Conservation (phyloP, 2,329 filamentous ascomycete species). For the Fusarium illudens region DNA sequence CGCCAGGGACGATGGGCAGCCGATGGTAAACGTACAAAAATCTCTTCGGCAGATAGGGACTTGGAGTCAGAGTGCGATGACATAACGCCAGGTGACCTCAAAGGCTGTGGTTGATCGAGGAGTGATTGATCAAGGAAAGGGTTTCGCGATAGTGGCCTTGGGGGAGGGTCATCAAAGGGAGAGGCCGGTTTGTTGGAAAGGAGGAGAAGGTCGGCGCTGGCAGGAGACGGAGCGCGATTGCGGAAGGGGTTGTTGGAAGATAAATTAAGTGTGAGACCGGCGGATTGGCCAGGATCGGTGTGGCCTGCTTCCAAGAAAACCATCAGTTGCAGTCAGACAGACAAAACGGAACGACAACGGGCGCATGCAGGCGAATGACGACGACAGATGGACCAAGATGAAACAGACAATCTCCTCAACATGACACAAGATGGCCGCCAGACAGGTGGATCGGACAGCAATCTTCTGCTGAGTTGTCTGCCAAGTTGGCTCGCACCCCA, state of each 20-base stretch:
- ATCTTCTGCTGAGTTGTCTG: slow-evolving; percentile 35
- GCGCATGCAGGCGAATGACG: slow-evolving; percentile 44
- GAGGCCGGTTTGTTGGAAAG: slow-evolving; percentile 56
- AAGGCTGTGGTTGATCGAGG: slow-evolving; percentile 43
- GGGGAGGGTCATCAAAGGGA: slow-evolving; percentile 67
- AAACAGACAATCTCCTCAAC: slow-evolving; percentile 46
- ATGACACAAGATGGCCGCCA: slow-evolving; percentile 44
- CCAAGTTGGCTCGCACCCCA: slow-evolving; percentile 39
- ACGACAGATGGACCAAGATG: slow-evolving; percentile 42
- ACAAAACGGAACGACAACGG: slow-evolving; percentile 35
- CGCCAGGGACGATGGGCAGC: not conserved
- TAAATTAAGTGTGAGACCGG: slow-evolving; percentile 69
- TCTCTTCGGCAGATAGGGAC: slow-evolving; percentile 69
- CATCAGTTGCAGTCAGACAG: slow-evolving; percentile 39
- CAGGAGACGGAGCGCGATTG: slow-evolving; percentile 73
- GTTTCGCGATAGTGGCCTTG: slow-evolving; percentile 74
- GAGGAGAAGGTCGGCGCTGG: slow-evolving; percentile 46
- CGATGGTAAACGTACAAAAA: slow-evolving; percentile 72
- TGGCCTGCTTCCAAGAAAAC: slow-evolving; percentile 40
- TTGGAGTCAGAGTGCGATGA: slow-evolving; percentile 56
- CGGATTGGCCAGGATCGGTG: slow-evolving; percentile 37
- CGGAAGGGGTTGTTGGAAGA: slow-evolving; percentile 86
- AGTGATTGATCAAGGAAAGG: slow-evolving; percentile 73
- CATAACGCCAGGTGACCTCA: slow-evolving; percentile 60
- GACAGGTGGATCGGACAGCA: slow-evolving; percentile 40